Evolutionary conservation across 371 early-diverging fungal species (phyloP).

Genomic region (Entomophthora muscae): DNA sequence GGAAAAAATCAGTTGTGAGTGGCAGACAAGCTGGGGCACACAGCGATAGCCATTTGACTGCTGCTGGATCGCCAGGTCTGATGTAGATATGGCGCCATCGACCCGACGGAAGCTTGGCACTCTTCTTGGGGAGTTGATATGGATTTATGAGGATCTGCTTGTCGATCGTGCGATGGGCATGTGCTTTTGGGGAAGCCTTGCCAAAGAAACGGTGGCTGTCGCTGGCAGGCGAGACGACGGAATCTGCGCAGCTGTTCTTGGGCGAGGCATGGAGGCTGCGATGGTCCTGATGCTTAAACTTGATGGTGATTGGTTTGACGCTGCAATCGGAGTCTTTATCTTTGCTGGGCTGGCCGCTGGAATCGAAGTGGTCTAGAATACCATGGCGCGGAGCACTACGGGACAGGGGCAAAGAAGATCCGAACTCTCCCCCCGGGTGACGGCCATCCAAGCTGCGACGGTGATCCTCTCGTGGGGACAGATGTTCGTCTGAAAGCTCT

Average conservation of each 20-base stretch:
- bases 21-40: constrained; percentile 88
- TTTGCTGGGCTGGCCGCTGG: not conserved
- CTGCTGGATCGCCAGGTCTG: constrained; percentile 15
- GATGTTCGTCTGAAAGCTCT: not conserved
- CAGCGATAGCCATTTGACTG: constrained; percentile 62
- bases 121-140: constrained; percentile 42
- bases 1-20: constrained; percentile 77
- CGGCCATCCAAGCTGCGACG: not conserved
- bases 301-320: constrained; percentile 8
- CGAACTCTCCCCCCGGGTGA: too few relatives aligned
- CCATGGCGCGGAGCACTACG: constrained; percentile 6
- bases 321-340: constrained; percentile 9
- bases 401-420: constrained; percentile 11
- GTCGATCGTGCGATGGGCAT: constrained; percentile 4
- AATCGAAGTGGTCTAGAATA: not conserved
- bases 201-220: not conserved
- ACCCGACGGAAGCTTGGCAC: constrained; percentile 31
- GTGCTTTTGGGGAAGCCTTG: constrained; percentile 2
- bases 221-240: constrained; percentile 6
- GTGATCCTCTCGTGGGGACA: constrained; percentile 12
- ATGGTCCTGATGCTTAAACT: not conserved
- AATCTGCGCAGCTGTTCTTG: constrained; percentile 4
- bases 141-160: constrained; percentile 39
- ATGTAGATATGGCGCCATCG: constrained; percentile 78
- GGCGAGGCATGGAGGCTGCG: not conserved